Percentiles rank a stretch among this genome's conserved stretches.
Conservation (phyloP, 2,329 filamentous ascomycete genomes). For the Aspergillus terreus region DNA sequence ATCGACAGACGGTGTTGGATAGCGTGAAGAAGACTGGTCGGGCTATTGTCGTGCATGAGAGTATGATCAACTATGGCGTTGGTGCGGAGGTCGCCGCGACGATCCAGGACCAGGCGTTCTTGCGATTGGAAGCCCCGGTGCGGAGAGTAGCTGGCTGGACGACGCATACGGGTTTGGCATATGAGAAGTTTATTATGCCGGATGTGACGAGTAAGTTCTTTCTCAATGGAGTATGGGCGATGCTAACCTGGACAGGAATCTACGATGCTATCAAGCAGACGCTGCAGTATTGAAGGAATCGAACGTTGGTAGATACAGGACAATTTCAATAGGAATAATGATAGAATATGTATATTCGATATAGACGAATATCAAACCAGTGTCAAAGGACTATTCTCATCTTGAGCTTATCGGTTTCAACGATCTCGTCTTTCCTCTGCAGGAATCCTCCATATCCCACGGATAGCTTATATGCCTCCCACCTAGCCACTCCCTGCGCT, state of each 20-base stretch:
- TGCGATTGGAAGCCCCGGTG: constrained; percentile 80
- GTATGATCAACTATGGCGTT: constrained; percentile 84
- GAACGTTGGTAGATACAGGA: neutral
- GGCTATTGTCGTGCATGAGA: constrained; percentile 85
- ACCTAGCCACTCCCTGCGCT: no score
- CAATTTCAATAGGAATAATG: neutral
- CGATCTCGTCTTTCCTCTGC: no score
- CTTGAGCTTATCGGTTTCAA: no score
- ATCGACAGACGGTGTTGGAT: constrained; percentile 71
- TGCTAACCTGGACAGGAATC: constrained; percentile 50
- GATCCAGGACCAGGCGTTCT: constrained; percentile 82
- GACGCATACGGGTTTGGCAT: constrained; percentile 74
- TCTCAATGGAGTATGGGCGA: constrained; percentile 1
- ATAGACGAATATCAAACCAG: no score
- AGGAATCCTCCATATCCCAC: no score
- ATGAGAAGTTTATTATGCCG: constrained; percentile 76
- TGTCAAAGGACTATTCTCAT: no score
- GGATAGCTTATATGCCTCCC: no score
- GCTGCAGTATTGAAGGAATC: constrained; percentile 56
- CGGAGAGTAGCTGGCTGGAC: constrained; percentile 85
- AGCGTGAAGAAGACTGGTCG: constrained; percentile 85
- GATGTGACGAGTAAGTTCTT: constrained; percentile 75
- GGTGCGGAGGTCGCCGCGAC: constrained; percentile 86
- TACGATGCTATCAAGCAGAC: constrained; percentile 68
- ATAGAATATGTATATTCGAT: neutral